Percentiles rank a stretch among this genome's conserved stretches.
These are phyloP conservation scores for Scheffersomyces coipomensis DNA, from an alignment of 805 yeast species.

Conservation along the genomic window DNA sequence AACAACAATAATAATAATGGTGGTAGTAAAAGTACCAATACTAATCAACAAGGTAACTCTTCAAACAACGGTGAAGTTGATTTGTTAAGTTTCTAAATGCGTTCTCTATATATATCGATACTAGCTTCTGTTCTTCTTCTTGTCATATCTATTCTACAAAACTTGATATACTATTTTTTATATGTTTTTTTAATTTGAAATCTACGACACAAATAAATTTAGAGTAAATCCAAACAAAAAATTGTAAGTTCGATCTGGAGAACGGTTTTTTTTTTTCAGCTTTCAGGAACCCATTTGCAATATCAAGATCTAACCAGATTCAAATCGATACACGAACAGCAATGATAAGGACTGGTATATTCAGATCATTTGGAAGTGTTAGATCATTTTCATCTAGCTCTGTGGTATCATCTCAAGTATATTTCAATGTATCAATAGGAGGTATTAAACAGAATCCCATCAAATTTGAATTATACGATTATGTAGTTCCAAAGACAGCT, in stretches of 20 bases:
- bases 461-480: constrained; percentile 65
- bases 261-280: too few species aligned
- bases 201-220: too few species aligned
- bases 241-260: too few species aligned
- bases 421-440: constrained; percentile 54
- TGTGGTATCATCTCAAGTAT: constrained; percentile 49
- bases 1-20: constrained; percentile 9
- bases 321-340: too few species aligned
- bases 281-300: too few species aligned
- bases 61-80: constrained; percentile 42
- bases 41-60: constrained; percentile 10
- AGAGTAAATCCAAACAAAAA: too few species aligned
- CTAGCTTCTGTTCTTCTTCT: too few species aligned
- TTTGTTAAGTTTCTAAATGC: constrained; percentile 43
- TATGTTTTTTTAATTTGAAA: too few species aligned
- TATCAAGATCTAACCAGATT: too few species aligned
- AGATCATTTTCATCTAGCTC: constrained; percentile 54
- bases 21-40: constrained; percentile 11
- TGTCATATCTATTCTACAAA: too few species aligned
- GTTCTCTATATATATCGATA: background rate
- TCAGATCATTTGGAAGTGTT: constrained; percentile 18
- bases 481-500: constrained; percentile 91
- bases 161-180: too few species aligned
- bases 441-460: constrained; percentile 45
- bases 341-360: constrained; percentile 21